Percentiles rank a stretch among this genome's conserved stretches.
phyloP scores from a whole-genome alignment of 139 green algal species.

The Chlorella sp. region DNA sequence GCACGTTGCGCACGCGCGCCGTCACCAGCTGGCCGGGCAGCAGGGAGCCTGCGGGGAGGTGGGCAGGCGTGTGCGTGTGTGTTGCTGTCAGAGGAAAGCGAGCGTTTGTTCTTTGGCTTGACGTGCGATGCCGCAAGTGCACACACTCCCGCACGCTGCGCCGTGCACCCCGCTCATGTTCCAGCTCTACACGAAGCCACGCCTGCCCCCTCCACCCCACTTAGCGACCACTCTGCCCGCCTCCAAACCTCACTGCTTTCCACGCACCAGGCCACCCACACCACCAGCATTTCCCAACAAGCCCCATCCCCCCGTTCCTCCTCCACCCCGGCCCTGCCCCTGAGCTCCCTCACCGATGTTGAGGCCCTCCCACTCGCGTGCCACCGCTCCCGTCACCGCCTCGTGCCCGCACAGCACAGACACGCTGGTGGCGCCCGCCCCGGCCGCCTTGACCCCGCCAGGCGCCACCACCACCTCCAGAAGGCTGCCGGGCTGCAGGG shows the following conservation, averaged over 20 bases:
- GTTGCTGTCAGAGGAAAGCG: no score
- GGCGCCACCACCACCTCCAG: conserved; percentile 61
- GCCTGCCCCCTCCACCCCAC: no score
- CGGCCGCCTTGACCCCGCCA: conserved; percentile 10
- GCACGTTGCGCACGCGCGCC: conserved; percentile 60
- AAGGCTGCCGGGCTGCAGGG: conserved; percentile 52
- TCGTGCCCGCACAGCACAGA: conserved; percentile 45
- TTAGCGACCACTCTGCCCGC: no score
- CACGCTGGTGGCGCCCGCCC: conserved; percentile 29
- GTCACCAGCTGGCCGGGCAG: conserved; percentile 87
- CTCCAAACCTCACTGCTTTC: no score
- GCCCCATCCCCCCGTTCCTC: not conserved
- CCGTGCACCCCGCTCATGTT: no score
- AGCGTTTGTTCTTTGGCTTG: no score
- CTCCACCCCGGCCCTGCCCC: not conserved
- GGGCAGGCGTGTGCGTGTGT: not conserved
- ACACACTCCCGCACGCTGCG: no score
- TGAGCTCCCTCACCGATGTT: conserved; percentile 70
- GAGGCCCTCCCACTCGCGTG: conserved; percentile 67
- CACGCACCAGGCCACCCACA: not conserved
- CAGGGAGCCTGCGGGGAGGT: conserved; percentile 46
- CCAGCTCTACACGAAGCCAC: no score
- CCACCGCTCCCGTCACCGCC: conserved; percentile 33
- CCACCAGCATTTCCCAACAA: not conserved
- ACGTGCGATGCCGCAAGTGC: no score